Conservation (phyloP, 306 rosid genomes). For the Crotalaria pallida region DNA sequence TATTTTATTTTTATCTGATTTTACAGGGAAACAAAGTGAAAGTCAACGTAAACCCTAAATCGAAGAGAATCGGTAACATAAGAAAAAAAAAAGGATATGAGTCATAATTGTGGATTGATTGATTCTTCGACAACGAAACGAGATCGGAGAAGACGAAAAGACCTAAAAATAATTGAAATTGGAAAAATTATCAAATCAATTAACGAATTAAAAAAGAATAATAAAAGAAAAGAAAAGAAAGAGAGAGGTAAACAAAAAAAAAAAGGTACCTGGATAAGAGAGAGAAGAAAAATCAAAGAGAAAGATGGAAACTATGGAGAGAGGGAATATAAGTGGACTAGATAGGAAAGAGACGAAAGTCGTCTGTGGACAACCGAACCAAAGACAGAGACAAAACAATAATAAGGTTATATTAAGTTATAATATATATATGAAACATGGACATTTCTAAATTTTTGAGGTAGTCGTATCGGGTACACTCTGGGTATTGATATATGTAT, state of each 20-base stretch:
- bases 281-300: background rate
- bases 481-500: too few species aligned
- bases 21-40: constrained; percentile 15
- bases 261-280: constrained; percentile 6
- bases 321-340: background rate
- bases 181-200: background rate
- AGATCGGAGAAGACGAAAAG: constrained; percentile 26
- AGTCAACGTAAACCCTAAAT: constrained; percentile 20
- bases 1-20: background rate
- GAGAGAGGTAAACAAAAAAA: background rate
- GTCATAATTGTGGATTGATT: constrained; percentile 40
- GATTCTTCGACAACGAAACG: constrained; percentile 29
- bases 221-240: background rate
- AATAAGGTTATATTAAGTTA: too few species aligned
- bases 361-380: background rate
- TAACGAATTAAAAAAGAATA: background rate
- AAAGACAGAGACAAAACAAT: too few species aligned
- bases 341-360: too few species aligned
- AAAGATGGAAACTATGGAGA: background rate
- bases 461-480: too few species aligned
- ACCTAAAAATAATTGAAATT: constrained; percentile 22
- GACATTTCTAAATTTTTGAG: too few species aligned
- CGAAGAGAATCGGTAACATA: background rate
- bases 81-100: constrained; percentile 61
- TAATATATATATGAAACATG: too few species aligned